Evolutionary conservation across 2,329 filamentous ascomycete species (phyloP).

Genomic region (Xylaria multiplex): DNA sequence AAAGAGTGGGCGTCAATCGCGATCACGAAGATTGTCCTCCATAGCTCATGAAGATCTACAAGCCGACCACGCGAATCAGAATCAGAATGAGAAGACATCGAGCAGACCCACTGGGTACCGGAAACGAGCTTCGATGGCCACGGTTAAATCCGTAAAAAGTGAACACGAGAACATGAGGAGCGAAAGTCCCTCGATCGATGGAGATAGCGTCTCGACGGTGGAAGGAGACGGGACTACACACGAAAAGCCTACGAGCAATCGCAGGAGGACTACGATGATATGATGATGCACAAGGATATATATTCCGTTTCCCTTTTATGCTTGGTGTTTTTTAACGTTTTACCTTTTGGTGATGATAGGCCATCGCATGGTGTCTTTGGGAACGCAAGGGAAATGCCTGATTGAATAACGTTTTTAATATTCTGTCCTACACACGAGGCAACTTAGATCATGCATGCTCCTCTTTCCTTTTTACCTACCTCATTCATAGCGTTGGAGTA

Average conservation of each 20-base stretch:
- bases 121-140: slow-evolving; percentile 58
- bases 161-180: slow-evolving; percentile 39
- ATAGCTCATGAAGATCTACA: slow-evolving; percentile 51
- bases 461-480: slow-evolving; percentile 26
- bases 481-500: slow-evolving; percentile 46
- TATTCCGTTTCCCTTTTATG: slow-evolving; percentile 3
- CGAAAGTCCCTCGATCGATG: slow-evolving; percentile 40
- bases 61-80: slow-evolving; percentile 42
- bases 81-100: slow-evolving; percentile 40
- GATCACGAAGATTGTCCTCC: slow-evolving; percentile 54
- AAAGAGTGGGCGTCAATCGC: slow-evolving; percentile 48
- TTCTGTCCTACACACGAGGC: slow-evolving; percentile 1
- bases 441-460: slow-evolving; percentile 4
- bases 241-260: slow-evolving; percentile 51
- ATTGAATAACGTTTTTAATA: slow-evolving; percentile 28
- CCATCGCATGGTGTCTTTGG: slow-evolving; percentile 31
- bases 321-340: slow-evolving; percentile 1
- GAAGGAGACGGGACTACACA: slow-evolving; percentile 44
- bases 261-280: slow-evolving; percentile 70
- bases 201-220: slow-evolving; percentile 48
- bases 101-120: slow-evolving; percentile 41
- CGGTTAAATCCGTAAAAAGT: slow-evolving; percentile 49
- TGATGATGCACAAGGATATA: slow-evolving; percentile 48
- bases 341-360: slow-evolving; percentile 29
- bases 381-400: slow-evolving; percentile 17